Conservation (phyloP, 2,329 filamentous ascomycete species). For the Alternaria panax region DNA sequence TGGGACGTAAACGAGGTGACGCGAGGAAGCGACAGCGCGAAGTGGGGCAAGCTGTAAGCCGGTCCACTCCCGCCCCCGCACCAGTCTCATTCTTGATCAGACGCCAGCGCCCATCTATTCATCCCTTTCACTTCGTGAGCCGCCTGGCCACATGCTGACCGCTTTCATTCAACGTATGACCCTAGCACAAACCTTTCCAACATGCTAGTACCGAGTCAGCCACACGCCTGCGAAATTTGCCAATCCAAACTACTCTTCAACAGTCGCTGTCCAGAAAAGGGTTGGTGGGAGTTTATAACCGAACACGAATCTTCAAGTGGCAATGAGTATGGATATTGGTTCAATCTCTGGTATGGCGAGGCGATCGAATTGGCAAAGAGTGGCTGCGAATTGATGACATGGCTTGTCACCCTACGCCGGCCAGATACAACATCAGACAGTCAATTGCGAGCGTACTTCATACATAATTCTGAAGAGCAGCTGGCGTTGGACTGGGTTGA, state of each 20-base stretch:
- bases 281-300: not conserved
- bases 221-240: not conserved
- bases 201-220: not conserved
- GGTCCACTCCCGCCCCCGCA: not conserved
- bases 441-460: not conserved
- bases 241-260: not conserved
- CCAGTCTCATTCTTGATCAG: not conserved
- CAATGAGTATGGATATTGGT: not conserved
- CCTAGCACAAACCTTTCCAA: not conserved
- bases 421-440: not conserved
- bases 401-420: not conserved
- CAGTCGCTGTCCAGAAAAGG: not conserved
- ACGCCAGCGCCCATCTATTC: not conserved
- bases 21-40: constrained; percentile 2
- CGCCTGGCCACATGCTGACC: not conserved
- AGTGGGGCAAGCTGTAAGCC: constrained; percentile 6
- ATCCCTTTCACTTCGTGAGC: not conserved
- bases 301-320: not conserved
- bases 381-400: not conserved
- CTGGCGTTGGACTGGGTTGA: not conserved
- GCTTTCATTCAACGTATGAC: not conserved
- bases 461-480: not conserved
- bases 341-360: not conserved
- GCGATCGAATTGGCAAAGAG: not conserved
- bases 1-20: not conserved